Percentiles rank a stretch among this genome's conserved stretches.
These are phyloP conservation scores for Geopyxis carbonaria DNA, from an alignment of 495 filamentous ascomycete genomes.

Conservation along the genomic window DNA sequence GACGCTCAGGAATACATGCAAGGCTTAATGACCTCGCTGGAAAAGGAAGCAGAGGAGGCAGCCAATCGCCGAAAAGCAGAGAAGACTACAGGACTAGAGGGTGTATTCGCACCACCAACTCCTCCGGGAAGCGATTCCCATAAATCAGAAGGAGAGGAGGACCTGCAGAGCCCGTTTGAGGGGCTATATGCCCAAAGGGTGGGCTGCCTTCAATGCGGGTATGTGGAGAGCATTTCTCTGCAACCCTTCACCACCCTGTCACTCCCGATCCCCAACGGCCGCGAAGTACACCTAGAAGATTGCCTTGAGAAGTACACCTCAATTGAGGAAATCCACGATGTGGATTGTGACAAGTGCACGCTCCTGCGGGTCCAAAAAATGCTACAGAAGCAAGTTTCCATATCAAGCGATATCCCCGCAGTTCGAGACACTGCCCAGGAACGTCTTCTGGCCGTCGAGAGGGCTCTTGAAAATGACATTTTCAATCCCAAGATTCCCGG, in stretches of 20 bases:
- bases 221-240: slow-evolving; percentile 68
- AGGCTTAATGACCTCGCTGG: slow-evolving; percentile 70
- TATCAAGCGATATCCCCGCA: slow-evolving; percentile 12
- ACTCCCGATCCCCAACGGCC: slow-evolving; percentile 42
- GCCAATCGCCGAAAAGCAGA: slow-evolving; percentile 15
- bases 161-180: slow-evolving; percentile 53
- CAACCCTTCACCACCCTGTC: slow-evolving; percentile 92
- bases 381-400: slow-evolving; percentile 20
- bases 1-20: slow-evolving; percentile 97
- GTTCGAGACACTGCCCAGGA: slow-evolving; percentile 23
- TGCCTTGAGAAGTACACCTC: slow-evolving; percentile 72
- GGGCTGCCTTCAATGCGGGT: slow-evolving; percentile 70
- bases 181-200: slow-evolving; percentile 80
- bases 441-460: slow-evolving; percentile 44
- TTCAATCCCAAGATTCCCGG: slow-evolving; percentile 59
- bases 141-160: slow-evolving; percentile 8
- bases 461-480: slow-evolving; percentile 59
- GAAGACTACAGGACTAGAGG: slow-evolving; percentile 9
- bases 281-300: slow-evolving; percentile 43
- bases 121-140: too few relatives aligned
- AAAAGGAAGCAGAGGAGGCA: slow-evolving; percentile 52
- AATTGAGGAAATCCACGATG: slow-evolving; percentile 67
- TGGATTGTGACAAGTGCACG: slow-evolving; percentile 86
- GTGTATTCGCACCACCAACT: too few relatives aligned
- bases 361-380: slow-evolving; percentile 35